These are phyloP conservation scores for Protomyces macrosporus DNA, from an alignment of 1,139 yeast species.

Conservation along the genomic window DNA sequence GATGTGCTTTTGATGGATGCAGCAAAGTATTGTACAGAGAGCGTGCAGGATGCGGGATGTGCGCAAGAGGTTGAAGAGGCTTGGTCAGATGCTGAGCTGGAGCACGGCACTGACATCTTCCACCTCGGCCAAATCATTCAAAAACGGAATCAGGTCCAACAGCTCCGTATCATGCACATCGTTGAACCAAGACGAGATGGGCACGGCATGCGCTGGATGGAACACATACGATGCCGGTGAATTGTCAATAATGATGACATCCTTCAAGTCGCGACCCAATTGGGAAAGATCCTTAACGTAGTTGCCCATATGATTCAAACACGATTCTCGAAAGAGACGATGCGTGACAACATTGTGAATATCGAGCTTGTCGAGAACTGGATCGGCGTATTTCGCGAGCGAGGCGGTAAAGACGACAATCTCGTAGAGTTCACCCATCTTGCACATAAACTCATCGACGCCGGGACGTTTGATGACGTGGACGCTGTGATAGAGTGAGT, in stretches of 20 bases:
- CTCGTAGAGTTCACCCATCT: conserved; percentile 82
- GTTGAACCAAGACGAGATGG: conserved; percentile 98
- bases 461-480: conserved; percentile 97
- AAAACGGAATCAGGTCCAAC: conserved; percentile 80
- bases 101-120: conserved; percentile 79
- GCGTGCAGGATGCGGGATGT: too few species aligned
- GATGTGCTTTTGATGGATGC: too few species aligned
- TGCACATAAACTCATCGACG: conserved; percentile 81
- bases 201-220: conserved; percentile 97
- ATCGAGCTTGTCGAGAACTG: conserved; percentile 83
- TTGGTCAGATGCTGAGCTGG: conserved; percentile 42
- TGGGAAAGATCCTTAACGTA: conserved; percentile 89
- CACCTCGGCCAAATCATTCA: conserved; percentile 70
- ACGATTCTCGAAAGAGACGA: conserved; percentile 82
- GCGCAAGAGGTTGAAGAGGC: neutral
- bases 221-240: conserved; percentile 95
- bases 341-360: conserved; percentile 71
- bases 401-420: conserved; percentile 97
- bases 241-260: conserved; percentile 85
- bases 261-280: conserved; percentile 83
- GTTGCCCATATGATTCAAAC: conserved; percentile 79
- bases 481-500: conserved; percentile 84
- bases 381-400: conserved; percentile 92
- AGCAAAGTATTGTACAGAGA: too few species aligned
- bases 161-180: conserved; percentile 96